Conservation (phyloP, 495 filamentous ascomycete species). For the Rhizodiscina lignyota region DNA sequence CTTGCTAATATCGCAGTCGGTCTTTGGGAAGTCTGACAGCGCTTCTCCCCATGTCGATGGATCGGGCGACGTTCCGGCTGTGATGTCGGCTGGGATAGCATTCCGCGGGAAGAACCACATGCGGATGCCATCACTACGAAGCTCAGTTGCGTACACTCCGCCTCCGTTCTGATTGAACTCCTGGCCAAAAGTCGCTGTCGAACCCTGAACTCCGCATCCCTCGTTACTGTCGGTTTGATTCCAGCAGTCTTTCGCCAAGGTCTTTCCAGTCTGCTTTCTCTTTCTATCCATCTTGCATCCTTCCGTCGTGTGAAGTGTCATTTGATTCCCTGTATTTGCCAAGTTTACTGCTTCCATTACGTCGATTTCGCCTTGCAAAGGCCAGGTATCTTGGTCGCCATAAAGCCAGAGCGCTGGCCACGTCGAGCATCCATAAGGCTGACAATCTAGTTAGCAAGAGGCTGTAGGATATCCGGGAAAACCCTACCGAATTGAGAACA, state of each 20-base stretch:
- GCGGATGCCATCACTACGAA: neutral
- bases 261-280: neutral
- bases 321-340: neutral
- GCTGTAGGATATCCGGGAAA: no score
- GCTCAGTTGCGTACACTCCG: neutral
- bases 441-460: no score
- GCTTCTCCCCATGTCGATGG: slow-evolving; percentile 7
- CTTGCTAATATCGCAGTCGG: slow-evolving; percentile 36
- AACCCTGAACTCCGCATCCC: neutral
- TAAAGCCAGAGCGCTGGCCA: neutral
- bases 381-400: slow-evolving; percentile 1
- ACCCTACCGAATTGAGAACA: no score
- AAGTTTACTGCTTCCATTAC: neutral
- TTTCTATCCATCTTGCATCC: neutral
- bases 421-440: no score
- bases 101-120: slow-evolving; percentile 8
- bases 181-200: neutral
- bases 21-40: no score
- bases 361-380: neutral
- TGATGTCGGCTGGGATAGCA: slow-evolving; percentile 1
- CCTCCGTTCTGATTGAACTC: neutral
- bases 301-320: neutral
- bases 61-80: slow-evolving; percentile 3
- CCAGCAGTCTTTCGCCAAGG: neutral
- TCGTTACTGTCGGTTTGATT: neutral